Evolutionary conservation across 257 asterid species (phyloP).

Genomic region (Verbena officinalis): DNA sequence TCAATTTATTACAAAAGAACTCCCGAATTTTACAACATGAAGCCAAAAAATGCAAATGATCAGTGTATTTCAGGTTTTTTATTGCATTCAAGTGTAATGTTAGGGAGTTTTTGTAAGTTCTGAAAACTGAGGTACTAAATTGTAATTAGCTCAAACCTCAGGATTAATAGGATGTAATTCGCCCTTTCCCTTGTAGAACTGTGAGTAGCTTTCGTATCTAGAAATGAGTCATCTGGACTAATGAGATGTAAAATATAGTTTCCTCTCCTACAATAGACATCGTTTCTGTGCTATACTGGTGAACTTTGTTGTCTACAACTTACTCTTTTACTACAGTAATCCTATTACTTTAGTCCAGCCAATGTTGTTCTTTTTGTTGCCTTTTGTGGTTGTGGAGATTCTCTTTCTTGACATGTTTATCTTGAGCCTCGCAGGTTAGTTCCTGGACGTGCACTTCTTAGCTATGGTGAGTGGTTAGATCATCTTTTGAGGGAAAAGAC

Average conservation of each 20-base stretch:
- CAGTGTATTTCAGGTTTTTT: too few relatives aligned
- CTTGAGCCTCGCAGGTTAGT: slow-evolving; percentile 63
- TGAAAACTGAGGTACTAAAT: too few relatives aligned
- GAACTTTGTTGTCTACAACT: background rate
- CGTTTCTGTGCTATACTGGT: too few relatives aligned
- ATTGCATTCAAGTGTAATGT: too few relatives aligned
- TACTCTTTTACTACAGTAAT: slow-evolving; percentile 5
- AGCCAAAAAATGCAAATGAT: too few relatives aligned
- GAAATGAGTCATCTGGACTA: slow-evolving; percentile 5
- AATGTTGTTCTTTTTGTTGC: background rate
- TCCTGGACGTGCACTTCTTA: slow-evolving; percentile 85
- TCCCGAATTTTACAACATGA: too few relatives aligned
- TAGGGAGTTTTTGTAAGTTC: too few relatives aligned
- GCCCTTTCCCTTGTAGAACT: slow-evolving; percentile 8
- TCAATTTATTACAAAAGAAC: too few relatives aligned
- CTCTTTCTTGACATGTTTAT: slow-evolving; percentile 24
- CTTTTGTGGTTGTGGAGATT: slow-evolving; percentile 9
- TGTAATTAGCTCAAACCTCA: too few relatives aligned
- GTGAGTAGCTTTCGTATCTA: background rate
- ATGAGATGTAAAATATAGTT: slow-evolving; percentile 1
- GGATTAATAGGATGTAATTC: too few relatives aligned
- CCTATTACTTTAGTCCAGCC: too few relatives aligned
- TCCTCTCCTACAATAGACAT: slow-evolving; percentile 2
- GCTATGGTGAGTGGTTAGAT: slow-evolving; percentile 72
- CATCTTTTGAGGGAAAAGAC: slow-evolving; percentile 20